Evolutionary conservation across 2,329 filamentous ascomycete genomes (phyloP), one percentile per base, ranked within the genome.

Genomic region (Tympanopsis confertula): DNA sequence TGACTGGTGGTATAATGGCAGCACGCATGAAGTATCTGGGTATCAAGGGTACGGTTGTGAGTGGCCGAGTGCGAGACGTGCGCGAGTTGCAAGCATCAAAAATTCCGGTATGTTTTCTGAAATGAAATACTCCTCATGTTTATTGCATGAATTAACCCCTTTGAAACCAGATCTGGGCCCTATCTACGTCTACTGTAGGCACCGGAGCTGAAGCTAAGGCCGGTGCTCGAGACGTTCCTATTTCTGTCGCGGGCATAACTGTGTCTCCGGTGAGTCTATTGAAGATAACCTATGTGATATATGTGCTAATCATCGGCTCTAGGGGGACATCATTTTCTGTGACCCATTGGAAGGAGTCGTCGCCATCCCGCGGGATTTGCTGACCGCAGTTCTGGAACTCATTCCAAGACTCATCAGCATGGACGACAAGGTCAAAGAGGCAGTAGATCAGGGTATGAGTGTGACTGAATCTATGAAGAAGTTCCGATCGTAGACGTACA

Each of bases 161-260:
- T 28, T n/a, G n/a, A n/a, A 28, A 10, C 10, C 40, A 65, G 62
- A 52, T 66, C 33, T 66, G 61, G 59, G 61, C 62, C 15, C 47
- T 45, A 13, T 56, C 47, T 13, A 60, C 52, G 19, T 65, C 62
- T 5, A 66, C 61, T 1, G 62, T 66, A 15, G 63, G 63, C 2
- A 59, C 57, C 3, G 56, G 53, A 33, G 63, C 63, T 5, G 63
- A 66, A 41, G 54, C 63, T 5, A 62, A 59, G 42, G 52, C 60
- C 4, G 57, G 51, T 20, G 52, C 53, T 36, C 51, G 59, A 24
- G 57, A 65, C 47, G 52, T 65, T 7, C 53, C 53, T 3, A 50
- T 66, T 28, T 47, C 48, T 17, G 49, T 66, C 30, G 53, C 50
- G 13, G 62, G 61, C 13, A 56, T 66, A n/a, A 50, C 40, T 5